Evolutionary conservation across 2,329 filamentous ascomycete species (phyloP).

Genomic region (Pseudogymnoascus sp.): DNA sequence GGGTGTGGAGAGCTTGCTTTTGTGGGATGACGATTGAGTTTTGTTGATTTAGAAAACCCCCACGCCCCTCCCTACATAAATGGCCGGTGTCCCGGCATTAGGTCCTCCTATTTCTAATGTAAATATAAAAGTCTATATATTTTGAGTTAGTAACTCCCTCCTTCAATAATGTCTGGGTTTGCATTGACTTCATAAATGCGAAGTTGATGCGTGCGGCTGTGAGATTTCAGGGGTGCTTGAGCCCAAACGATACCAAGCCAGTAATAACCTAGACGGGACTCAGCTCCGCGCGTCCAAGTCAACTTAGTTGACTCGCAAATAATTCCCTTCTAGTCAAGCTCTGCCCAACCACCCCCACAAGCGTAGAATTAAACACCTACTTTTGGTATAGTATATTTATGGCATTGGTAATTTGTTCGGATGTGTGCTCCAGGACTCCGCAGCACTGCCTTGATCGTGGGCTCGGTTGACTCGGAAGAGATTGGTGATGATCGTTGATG

Average conservation of each 20-base stretch:
- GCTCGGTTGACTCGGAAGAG: neutral
- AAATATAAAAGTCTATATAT: neutral
- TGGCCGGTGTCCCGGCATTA: neutral
- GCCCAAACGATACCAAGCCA: neutral
- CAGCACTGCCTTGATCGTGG: neutral
- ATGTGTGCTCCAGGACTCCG: neutral
- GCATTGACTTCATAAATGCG: neutral
- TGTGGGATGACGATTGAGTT: neutral
- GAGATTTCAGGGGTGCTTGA: neutral
- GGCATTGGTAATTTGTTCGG: neutral
- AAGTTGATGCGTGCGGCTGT: neutral
- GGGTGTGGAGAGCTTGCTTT: neutral
- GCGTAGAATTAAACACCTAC: neutral
- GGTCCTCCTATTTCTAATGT: neutral
- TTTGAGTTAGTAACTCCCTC: neutral
- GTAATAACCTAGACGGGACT: neutral
- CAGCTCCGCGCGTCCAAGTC: neutral
- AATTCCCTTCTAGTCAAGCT: neutral
- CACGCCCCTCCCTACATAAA: neutral
- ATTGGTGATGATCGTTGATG: neutral
- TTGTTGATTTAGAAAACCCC: neutral
- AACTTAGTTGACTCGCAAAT: neutral
- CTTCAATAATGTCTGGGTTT: neutral
- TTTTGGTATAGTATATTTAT: neutral
- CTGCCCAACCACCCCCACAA: neutral